A percentile compares a stretch with the other conserved stretches of the same genome.
phyloP scores from a whole-genome alignment of 305 asterid genomes.

The Fraxinus sp. region DNA sequence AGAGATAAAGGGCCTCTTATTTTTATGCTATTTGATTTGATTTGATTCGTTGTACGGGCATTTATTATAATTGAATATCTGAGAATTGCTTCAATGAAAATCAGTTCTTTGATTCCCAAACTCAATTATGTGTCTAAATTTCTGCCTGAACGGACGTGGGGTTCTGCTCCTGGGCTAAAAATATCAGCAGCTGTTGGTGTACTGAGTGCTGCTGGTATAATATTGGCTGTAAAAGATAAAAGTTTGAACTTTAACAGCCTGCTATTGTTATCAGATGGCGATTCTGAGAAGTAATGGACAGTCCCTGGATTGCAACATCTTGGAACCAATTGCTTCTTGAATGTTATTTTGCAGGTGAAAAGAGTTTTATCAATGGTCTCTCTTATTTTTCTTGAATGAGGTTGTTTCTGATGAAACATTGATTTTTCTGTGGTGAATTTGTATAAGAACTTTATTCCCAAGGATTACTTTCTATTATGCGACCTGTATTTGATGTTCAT shows the following conservation, averaged over 20 bases:
- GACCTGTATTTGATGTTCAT: background rate
- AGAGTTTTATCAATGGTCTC: background rate
- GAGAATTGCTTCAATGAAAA: slow-evolving; percentile 34
- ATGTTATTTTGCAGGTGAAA: slow-evolving; percentile 82
- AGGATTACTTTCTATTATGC: background rate
- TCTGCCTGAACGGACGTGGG: slow-evolving; percentile 28
- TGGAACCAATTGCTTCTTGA: slow-evolving; percentile 81
- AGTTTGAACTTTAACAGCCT: slow-evolving; percentile 23
- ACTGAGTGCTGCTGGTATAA: slow-evolving; percentile 51
- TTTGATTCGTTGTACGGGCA: background rate
- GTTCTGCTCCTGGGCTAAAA: slow-evolving; percentile 37
- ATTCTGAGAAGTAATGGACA: slow-evolving; percentile 37
- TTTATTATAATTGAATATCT: background rate
- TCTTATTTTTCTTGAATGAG: background rate
- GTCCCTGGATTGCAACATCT: slow-evolving; percentile 76
- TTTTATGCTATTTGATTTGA: background rate
- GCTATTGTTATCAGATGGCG: slow-evolving; percentile 20
- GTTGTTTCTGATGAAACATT: background rate
- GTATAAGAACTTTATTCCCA: background rate
- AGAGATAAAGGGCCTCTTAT: background rate
- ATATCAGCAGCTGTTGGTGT: slow-evolving; percentile 49
- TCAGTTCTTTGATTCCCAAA: slow-evolving; percentile 29
- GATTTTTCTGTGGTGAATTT: background rate
- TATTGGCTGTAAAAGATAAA: slow-evolving; percentile 40
- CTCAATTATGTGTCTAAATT: slow-evolving; percentile 35